These are phyloP conservation scores for Teratosphaeria viscida DNA, from an alignment of 2,329 filamentous ascomycete species.

Conservation along the genomic window DNA sequence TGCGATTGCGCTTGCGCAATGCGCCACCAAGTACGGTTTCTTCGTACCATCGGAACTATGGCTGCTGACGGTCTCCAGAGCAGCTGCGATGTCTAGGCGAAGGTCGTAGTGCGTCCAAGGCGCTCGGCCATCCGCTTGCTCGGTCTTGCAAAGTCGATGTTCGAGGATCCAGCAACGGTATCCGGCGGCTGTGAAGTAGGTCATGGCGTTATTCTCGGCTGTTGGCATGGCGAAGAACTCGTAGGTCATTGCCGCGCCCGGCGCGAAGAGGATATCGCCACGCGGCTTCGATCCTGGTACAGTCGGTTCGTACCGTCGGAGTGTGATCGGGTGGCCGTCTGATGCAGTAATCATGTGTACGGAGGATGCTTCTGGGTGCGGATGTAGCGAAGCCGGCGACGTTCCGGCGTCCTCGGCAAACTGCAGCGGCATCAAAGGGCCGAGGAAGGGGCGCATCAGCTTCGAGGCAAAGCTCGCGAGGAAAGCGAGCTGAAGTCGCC, in stretches of 20 bases:
- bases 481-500: neutral
- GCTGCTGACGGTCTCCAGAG: neutral
- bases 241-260: neutral
- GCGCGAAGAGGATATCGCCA: neutral
- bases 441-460: neutral
- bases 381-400: neutral
- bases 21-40: neutral
- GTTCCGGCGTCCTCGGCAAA: neutral
- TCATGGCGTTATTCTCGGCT: neutral
- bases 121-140: neutral
- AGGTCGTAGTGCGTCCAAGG: neutral
- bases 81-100: neutral
- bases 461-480: neutral
- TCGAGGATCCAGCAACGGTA: neutral
- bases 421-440: neutral
- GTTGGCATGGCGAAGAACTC: neutral
- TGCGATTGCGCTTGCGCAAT: neutral
- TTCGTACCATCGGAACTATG: too few species aligned
- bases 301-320: neutral
- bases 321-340: neutral
- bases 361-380: neutral
- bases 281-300: too few species aligned
- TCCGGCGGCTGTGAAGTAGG: neutral
- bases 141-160: neutral
- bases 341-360: neutral